Base-by-base conservation (phyloP, 495 filamentous ascomycete genomes). In the Penicillium ochrochloron region DNA sequence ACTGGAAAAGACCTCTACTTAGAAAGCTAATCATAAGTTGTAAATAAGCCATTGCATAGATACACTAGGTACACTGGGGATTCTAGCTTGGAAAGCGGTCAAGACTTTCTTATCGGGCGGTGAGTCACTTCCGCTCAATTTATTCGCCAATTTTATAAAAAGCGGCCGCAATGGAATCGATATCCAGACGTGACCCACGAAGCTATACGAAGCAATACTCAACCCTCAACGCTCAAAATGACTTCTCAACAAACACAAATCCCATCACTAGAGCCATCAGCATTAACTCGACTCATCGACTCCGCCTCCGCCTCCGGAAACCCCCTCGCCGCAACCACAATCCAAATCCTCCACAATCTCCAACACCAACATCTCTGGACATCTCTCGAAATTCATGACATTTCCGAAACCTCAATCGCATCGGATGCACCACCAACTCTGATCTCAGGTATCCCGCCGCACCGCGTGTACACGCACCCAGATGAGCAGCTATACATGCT, bases 361-460 rank as follows among this genome's bases (percentile, higher is more conserved):
- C 87, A 88, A 70, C 83, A 94, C 75, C 90, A 97, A 72, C 94
- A 97, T 74, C 83, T 90, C 65, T 99, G 95, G 95, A 90, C 88
- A 11, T 80, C 78, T 19, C 82, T 96, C 46, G 75, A 82, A 55
- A 76, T 86, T 31, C 88, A 94, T 76, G 66, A 75, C 33, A 84
- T 84, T 19, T 68, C 79, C 29, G 52, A 74, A 48, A 17, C 39
- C 25, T 21, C 31, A 35, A 56, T 15, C 35, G 31, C 29, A 14
- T 39, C 5, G 2, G 27, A 62, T 5, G 59, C 68, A 8, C 79
- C 88, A 5, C 82, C 84, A 7, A 80, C 88, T 2, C 74, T 99
- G 64, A 82, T 99, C 54, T 92, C 92, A 6, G 95, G 95, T 6
- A 82, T 97, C n/a, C 94, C 95, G 9, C 93, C 95, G 7, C 85